Conservation (phyloP, 2,329 filamentous ascomycete genomes). For the Stachybotrys chartarum region DNA sequence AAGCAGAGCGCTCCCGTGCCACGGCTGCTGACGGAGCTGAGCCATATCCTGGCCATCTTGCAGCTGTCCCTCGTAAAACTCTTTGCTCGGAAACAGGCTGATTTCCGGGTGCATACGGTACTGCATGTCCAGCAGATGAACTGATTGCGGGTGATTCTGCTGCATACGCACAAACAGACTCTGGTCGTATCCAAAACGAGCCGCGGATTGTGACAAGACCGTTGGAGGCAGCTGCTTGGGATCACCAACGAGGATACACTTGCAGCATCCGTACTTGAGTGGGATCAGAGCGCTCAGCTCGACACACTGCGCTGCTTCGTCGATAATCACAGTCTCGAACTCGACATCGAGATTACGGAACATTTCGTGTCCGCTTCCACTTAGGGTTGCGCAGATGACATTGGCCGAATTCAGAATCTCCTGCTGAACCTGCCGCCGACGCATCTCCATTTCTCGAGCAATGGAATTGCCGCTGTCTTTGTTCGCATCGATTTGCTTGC, state of each 20-base stretch:
- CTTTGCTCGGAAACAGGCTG: conserved; percentile 78
- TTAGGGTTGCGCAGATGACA: conserved; percentile 90
- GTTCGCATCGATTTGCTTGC: conserved; percentile 76
- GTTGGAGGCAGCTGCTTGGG: conserved; percentile 96
- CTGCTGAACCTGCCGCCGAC: conserved; percentile 77
- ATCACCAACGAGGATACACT: conserved; percentile 95
- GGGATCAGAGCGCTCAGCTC: conserved; percentile 95
- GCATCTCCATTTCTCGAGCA: conserved; percentile 78
- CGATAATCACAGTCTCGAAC: conserved; percentile 97
- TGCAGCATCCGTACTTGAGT: conserved; percentile 92
- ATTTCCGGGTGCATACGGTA: conserved; percentile 99
- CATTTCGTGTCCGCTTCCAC: conserved; percentile 94
- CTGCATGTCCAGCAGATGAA: conserved; percentile 93
- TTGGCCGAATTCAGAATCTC: conserved; percentile 86
- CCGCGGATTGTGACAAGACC: conserved; percentile 87
- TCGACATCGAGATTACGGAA: conserved; percentile 91
- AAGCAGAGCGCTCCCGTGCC: conserved; percentile 77
- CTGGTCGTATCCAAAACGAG: conserved; percentile 91
- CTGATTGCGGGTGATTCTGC: conserved; percentile 75
- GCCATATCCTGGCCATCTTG: conserved; percentile 82
- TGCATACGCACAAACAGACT: conserved; percentile 99
- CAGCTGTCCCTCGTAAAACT: conserved; percentile 87
- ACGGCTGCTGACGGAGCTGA: conserved; percentile 65
- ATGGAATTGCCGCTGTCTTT: conserved; percentile 80
- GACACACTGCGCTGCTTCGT: conserved; percentile 96